Evolutionary conservation across 1,284 basidiomycete species (phyloP).

Genomic region (Anthracocystis panici-leucophaei): DNA sequence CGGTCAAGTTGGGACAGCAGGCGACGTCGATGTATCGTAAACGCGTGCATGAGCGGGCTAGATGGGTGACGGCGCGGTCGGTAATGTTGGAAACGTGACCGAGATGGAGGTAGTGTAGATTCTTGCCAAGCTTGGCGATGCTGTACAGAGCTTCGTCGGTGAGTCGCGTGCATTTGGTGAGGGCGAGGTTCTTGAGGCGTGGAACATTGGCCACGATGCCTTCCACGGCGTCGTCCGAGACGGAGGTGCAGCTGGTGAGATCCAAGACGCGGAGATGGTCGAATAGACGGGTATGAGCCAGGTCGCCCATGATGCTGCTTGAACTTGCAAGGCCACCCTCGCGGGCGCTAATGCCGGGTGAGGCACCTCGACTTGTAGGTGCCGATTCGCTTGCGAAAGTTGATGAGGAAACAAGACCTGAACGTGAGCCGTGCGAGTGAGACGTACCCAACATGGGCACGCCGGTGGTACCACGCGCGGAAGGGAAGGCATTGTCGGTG

Average conservation of each 20-base stretch:
- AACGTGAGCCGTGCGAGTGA: conserved; percentile 23
- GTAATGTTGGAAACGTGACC: conserved; percentile 90
- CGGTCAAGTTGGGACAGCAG: conserved; percentile 91
- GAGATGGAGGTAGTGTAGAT: conserved; percentile 93
- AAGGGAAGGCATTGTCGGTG: conserved; percentile 87
- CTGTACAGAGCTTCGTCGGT: conserved; percentile 88
- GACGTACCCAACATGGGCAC: conserved; percentile 44
- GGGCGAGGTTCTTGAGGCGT: conserved; percentile 88
- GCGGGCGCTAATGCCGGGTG: conserved; percentile 30
- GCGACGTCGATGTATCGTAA: conserved; percentile 96
- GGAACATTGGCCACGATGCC: conserved; percentile 89
- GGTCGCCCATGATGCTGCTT: conserved; percentile 16
- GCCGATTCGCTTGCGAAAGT: conserved; percentile 40
- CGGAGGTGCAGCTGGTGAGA: conserved; percentile 82
- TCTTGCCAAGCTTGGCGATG: conserved; percentile 87
- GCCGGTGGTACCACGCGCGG: conserved; percentile 67
- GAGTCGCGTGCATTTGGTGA: conserved; percentile 88
- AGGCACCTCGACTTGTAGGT: conserved; percentile 44
- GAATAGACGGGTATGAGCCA: conserved; percentile 53
- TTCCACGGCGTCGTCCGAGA: conserved; percentile 90
- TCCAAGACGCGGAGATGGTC: conserved; percentile 68
- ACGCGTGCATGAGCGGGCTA: conserved; percentile 90
- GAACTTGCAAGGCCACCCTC: conserved; percentile 27
- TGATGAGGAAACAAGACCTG: conserved; percentile 8
- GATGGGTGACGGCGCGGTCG: conserved; percentile 84